phyloP scores from a whole-genome alignment of 148 eudicot species.

The Nepenthes mirabilis region DNA sequence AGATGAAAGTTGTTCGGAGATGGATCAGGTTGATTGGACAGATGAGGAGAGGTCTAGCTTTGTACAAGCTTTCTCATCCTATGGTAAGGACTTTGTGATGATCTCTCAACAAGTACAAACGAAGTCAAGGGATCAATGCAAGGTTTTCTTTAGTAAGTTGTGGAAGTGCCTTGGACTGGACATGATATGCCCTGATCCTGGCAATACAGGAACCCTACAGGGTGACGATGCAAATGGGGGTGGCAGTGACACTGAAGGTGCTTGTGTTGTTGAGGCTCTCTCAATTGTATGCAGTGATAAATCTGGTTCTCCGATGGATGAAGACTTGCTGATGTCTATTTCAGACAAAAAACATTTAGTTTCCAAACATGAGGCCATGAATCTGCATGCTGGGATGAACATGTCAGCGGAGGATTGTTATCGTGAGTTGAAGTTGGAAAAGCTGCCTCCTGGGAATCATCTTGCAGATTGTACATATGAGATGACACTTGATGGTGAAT shows the following conservation, averaged over 20 bases:
- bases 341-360: constrained; percentile 17
- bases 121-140: constrained; percentile 63
- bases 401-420: constrained; percentile 10
- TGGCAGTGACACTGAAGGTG: constrained; percentile 58
- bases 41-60: constrained; percentile 71
- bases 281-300: constrained; percentile 41
- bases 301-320: constrained; percentile 37
- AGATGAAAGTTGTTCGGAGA: constrained; percentile 78
- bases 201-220: constrained; percentile 14
- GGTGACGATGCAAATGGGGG: constrained; percentile 37
- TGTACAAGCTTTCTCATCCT: constrained; percentile 49
- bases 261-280: constrained; percentile 39
- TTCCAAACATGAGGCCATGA: constrained; percentile 17
- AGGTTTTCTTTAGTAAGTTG: constrained; percentile 71
- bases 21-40: constrained; percentile 63
- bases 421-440: constrained; percentile 9
- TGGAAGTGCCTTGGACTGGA: constrained; percentile 67
- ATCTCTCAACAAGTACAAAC: constrained; percentile 60
- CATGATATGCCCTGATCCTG: constrained; percentile 19
- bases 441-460: constrained; percentile 9
- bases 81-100: constrained; percentile 68
- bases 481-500: constrained; percentile 13
- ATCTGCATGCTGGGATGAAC: constrained; percentile 19
- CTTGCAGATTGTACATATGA: constrained; percentile 13
- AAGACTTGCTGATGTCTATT: constrained; percentile 25